A percentile compares a stretch with the other conserved stretches of the same genome.
Evolutionary conservation across 768 basidiomycete genomes (phyloP).

Genomic region (Mycena latifolia): DNA sequence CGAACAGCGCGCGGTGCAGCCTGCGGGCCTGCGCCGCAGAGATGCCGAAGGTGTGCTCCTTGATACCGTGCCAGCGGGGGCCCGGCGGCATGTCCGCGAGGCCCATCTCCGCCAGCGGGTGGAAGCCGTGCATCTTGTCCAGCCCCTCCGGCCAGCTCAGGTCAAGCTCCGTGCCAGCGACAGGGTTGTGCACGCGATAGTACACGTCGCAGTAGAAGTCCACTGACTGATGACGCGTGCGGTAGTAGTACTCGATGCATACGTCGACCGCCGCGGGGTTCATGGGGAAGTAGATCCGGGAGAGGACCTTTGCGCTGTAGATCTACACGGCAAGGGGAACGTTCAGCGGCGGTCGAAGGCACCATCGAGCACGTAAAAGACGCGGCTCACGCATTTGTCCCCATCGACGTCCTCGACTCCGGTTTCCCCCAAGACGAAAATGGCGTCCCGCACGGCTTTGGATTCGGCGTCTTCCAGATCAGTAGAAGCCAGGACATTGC

Average conservation of each 20-base stretch:
- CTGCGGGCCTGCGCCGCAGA: not conserved
- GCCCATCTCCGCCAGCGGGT: conserved; percentile 10
- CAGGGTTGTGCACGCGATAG: conserved; percentile 10
- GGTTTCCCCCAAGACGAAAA: too few species aligned
- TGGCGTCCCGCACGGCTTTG: too few species aligned
- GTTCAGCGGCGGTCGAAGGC: too few species aligned
- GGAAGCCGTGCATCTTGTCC: conserved; percentile 20
- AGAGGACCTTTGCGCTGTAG: conserved; percentile 11
- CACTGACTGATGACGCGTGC: conserved; percentile 20
- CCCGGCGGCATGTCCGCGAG: conserved; percentile 21
- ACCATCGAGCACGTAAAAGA: too few species aligned
- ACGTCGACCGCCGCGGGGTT: conserved; percentile 21
- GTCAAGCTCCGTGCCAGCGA: not conserved
- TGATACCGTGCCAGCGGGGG: conserved; percentile 20
- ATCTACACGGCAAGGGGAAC: not conserved
- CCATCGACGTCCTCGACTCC: too few species aligned
- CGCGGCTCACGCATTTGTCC: too few species aligned
- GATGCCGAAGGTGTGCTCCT: conserved; percentile 15
- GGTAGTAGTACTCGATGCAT: conserved; percentile 23
- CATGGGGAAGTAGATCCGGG: conserved; percentile 23
- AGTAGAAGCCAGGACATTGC: too few species aligned
- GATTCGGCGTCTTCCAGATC: too few species aligned
- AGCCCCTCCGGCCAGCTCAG: not conserved
- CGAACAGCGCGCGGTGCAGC: conserved; percentile 16
- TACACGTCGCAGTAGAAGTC: conserved; percentile 25